These are phyloP conservation scores for Eucalyptus sideroxylon DNA, from an alignment of 345 rosid genomes.

Conservation along the genomic window DNA sequence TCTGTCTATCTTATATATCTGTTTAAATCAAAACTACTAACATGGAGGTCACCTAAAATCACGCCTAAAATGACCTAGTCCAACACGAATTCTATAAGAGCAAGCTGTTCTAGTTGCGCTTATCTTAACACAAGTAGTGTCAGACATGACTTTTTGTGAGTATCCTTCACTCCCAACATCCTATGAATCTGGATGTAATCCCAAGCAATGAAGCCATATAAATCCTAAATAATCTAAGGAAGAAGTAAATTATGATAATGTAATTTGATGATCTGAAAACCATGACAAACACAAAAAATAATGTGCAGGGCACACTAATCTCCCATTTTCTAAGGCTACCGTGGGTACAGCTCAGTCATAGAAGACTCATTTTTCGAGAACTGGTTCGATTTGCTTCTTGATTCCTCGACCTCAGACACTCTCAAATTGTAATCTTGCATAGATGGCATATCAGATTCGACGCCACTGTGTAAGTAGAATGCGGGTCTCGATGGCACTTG, in stretches of 20 bases:
- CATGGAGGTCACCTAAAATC: background rate
- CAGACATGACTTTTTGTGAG: background rate
- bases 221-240: background rate
- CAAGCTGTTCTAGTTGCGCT: background rate
- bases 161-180: background rate
- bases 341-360: background rate
- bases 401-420: background rate
- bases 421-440: background rate
- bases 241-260: background rate
- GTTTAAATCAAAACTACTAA: background rate
- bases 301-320: background rate
- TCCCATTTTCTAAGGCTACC: background rate
- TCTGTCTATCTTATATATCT: background rate
- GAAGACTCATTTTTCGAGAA: background rate
- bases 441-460: background rate
- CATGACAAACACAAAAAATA: background rate
- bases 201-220: background rate
- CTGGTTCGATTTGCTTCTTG: background rate
- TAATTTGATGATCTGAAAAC: background rate
- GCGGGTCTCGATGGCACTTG: constrained; percentile 29
- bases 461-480: background rate
- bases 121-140: background rate
- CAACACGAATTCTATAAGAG: background rate
- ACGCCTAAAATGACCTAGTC: background rate
- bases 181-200: background rate